Percentiles rank a stretch among this genome's conserved stretches.
These are phyloP conservation scores for Yamadazyma kanchanaburiensis DNA, from an alignment of 1,139 yeast species.

Conservation along the genomic window DNA sequence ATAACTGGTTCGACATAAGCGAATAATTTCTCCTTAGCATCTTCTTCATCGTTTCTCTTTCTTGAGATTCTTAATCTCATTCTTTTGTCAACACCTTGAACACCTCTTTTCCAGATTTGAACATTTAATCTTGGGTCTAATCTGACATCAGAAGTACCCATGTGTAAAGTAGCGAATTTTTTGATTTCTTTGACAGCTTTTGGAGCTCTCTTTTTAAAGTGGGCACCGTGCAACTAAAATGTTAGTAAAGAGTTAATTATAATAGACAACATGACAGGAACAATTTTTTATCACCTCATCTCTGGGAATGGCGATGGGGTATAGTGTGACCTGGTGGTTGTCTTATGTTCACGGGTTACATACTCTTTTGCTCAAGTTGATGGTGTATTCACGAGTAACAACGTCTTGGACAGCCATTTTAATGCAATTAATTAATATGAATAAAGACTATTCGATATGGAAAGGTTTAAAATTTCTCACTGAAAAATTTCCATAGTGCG, in stretches of 20 bases:
- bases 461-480: no score
- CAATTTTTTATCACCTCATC: neutral
- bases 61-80: slow-evolving; percentile 98
- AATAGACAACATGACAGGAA: neutral
- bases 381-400: slow-evolving; percentile 99
- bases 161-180: slow-evolving; percentile 97
- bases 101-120: slow-evolving; percentile 99
- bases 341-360: slow-evolving; percentile 43
- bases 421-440: slow-evolving; percentile 6
- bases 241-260: slow-evolving; percentile 25
- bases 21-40: slow-evolving; percentile 97
- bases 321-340: neutral
- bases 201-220: slow-evolving; percentile 99
- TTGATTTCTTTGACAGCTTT: slow-evolving; percentile 98
- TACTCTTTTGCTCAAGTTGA: slow-evolving; percentile 99
- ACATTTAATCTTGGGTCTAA: slow-evolving; percentile 98
- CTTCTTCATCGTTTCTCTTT: slow-evolving; percentile 99
- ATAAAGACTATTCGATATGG: slow-evolving; percentile 5
- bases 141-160: slow-evolving; percentile 99
- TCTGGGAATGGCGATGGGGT: neutral
- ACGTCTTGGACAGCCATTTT: slow-evolving; percentile 96
- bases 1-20: slow-evolving; percentile 97
- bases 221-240: slow-evolving; percentile 86
- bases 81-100: slow-evolving; percentile 98
- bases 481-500: slow-evolving; percentile 7